Evolutionary conservation across 2,329 filamentous ascomycete species (phyloP).

Genomic region (Pyricularia pennisetigena): DNA sequence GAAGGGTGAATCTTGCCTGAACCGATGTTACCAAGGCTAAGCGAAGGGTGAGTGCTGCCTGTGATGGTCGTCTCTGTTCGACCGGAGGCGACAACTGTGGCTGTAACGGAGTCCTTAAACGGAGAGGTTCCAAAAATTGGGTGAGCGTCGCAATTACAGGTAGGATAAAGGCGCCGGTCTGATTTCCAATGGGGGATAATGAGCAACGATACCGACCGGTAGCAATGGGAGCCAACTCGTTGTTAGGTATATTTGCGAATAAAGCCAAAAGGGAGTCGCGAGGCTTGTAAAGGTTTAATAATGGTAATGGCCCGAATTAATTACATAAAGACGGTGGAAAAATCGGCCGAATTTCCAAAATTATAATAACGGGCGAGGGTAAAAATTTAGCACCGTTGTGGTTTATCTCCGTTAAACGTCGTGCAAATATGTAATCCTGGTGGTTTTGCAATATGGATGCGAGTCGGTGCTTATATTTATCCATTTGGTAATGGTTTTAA

Average conservation of each 20-base stretch:
- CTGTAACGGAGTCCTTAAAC: constrained; percentile 11
- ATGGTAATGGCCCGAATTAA: neutral
- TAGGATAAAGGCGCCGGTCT: constrained; percentile 19
- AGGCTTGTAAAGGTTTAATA: neutral
- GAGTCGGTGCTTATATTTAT: neutral
- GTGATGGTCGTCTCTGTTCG: constrained; percentile 12
- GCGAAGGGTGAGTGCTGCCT: too few relatives aligned
- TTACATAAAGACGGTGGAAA: neutral
- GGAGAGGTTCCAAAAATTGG: constrained; percentile 15
- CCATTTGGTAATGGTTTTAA: neutral
- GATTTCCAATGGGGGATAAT: constrained; percentile 5
- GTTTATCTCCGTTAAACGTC: neutral
- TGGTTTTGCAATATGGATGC: neutral
- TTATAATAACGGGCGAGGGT: neutral
- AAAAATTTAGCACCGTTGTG: constrained; percentile 1
- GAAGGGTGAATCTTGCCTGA: too few relatives aligned
- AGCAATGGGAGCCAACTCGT: constrained; percentile 33
- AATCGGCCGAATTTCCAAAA: neutral
- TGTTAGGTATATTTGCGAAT: constrained; percentile 22
- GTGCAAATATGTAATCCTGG: constrained; percentile 1
- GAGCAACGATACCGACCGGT: constrained; percentile 11
- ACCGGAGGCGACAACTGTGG: constrained; percentile 12
- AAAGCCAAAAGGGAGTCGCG: constrained; percentile 21
- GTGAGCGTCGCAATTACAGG: constrained; percentile 33
- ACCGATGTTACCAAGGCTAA: too few relatives aligned